phyloP scores from a whole-genome alignment of 2,329 filamentous ascomycete species.

The Cytospora chrysosperma region DNA sequence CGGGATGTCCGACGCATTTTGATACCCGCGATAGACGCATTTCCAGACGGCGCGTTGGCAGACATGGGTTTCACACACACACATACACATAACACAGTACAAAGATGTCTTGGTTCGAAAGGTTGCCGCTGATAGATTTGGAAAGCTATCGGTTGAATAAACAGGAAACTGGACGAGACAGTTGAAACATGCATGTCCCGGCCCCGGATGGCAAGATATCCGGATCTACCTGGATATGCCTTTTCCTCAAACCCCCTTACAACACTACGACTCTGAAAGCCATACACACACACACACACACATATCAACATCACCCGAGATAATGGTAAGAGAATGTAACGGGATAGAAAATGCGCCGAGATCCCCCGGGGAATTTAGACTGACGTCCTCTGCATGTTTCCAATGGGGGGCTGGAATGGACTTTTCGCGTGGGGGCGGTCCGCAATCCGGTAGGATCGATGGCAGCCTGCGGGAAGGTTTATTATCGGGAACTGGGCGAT shows the following conservation, averaged over 20 bases:
- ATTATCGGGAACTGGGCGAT: not conserved
- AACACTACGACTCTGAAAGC: too few relatives aligned
- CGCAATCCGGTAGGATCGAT: too few relatives aligned
- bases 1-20: constrained; percentile 15
- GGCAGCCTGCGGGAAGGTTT: too few relatives aligned
- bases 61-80: not conserved
- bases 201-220: too few relatives aligned
- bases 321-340: not conserved
- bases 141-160: constrained; percentile 9
- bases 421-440: not conserved
- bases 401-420: not conserved
- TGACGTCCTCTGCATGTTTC: not conserved
- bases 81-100: not conserved
- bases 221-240: too few relatives aligned
- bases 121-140: constrained; percentile 13
- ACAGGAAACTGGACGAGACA: not conserved
- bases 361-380: not conserved
- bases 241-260: too few relatives aligned
- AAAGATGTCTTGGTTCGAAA: not conserved
- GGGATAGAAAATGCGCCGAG: not conserved
- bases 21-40: constrained; percentile 25
- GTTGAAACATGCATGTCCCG: not conserved
- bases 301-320: not conserved
- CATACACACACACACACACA: too few relatives aligned
- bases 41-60: constrained; percentile 20